phyloP scores from a whole-genome alignment of 1,284 basidiomycete genomes.

The Spongiforma sp. region DNA sequence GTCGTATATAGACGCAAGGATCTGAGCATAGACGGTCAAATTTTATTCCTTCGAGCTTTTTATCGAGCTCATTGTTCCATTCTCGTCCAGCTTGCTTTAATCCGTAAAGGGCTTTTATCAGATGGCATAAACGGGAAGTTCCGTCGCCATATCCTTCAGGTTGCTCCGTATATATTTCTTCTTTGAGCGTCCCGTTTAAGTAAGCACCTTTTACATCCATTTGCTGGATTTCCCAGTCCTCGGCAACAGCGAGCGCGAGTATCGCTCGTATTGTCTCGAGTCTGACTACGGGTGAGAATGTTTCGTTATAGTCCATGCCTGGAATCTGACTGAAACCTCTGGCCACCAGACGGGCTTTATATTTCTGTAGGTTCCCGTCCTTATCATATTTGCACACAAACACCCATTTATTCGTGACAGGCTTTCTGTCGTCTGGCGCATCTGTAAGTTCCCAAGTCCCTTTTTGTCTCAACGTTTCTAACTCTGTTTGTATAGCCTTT shows the following conservation, averaged over 20 bases:
- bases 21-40: no score
- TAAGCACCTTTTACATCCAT: constrained; percentile 43
- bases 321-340: constrained; percentile 2
- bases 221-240: constrained; percentile 20
- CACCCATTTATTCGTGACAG: constrained; percentile 7
- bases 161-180: no score
- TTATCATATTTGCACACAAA: constrained; percentile 8
- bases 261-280: constrained; percentile 1
- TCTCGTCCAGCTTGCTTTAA: no score
- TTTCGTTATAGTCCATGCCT: constrained; percentile 10
- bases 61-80: no score
- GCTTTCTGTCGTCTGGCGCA: background rate
- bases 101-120: no score
- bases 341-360: constrained; percentile 5
- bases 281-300: background rate
- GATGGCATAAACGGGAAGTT: no score
- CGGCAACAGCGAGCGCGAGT: background rate
- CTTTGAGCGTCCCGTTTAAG: constrained; percentile 36
- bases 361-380: constrained; percentile 12
- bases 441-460: constrained; percentile 4
- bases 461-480: background rate
- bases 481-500: background rate
- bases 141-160: no score
- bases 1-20: no score
- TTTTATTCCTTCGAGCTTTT: no score